phyloP scores from a whole-genome alignment of 179 eudicot species.

The Vitellaria paradoxa region DNA sequence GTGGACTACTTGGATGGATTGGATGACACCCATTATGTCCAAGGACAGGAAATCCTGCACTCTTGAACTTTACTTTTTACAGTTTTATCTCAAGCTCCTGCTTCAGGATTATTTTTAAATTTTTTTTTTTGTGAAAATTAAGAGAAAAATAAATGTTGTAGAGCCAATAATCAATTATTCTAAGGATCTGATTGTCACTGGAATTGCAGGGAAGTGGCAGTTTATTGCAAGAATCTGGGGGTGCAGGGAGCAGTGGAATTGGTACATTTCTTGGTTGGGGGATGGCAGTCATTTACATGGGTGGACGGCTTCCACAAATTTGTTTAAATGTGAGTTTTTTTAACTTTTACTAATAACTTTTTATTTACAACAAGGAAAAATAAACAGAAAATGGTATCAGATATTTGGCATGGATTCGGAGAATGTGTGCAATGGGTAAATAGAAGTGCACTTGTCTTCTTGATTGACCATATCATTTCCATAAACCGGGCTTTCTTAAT shows the following conservation, averaged over 20 bases:
- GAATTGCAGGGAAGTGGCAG: constrained; percentile 40
- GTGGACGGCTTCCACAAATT: constrained; percentile 85
- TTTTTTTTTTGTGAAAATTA: neutral
- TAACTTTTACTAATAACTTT: neutral
- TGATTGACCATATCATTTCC: neutral
- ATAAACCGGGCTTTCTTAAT: neutral
- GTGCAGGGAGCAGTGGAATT: constrained; percentile 27
- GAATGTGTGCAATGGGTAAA: neutral
- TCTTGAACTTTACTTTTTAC: neutral
- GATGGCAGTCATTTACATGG: constrained; percentile 78
- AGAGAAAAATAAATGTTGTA: neutral
- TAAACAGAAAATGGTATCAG: neutral
- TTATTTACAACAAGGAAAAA: neutral
- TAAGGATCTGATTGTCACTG: constrained; percentile 13
- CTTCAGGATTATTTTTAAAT: neutral
- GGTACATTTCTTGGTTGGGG: constrained; percentile 79
- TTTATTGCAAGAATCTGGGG: constrained; percentile 19
- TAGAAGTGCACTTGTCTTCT: neutral
- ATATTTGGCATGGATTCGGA: neutral
- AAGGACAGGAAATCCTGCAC: neutral
- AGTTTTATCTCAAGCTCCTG: neutral
- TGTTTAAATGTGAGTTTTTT: constrained; percentile 61
- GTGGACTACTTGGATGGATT: neutral
- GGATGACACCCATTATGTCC: neutral
- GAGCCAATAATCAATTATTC: neutral